These are phyloP conservation scores for Carex arenaria DNA, from an alignment of 202 grass and related monocot species.

Conservation along the genomic window DNA sequence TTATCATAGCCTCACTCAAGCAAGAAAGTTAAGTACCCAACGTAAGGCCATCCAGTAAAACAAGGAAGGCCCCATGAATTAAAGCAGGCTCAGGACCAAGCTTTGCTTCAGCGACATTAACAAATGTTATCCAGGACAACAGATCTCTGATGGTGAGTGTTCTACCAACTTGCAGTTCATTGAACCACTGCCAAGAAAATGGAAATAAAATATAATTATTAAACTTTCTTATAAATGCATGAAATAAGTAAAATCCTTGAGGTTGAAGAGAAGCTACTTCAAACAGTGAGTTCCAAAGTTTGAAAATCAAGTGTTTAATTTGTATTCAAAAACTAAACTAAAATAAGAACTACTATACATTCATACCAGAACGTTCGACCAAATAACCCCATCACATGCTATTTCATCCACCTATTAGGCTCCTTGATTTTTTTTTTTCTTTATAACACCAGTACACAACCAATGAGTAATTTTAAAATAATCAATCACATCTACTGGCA, in stretches of 20 bases:
- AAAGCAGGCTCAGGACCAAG: constrained; percentile 66
- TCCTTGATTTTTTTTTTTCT: constrained; percentile 1
- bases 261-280: neutral
- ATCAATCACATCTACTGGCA: neutral
- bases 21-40: constrained; percentile 36
- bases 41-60: constrained; percentile 90
- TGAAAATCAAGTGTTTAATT: neutral
- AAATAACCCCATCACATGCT: neutral
- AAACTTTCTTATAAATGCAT: neutral
- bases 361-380: neutral
- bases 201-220: constrained; percentile 18
- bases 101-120: constrained; percentile 51
- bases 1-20: neutral
- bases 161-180: constrained; percentile 68
- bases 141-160: constrained; percentile 78
- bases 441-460: neutral
- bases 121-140: constrained; percentile 85
- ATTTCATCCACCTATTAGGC: neutral
- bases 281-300: neutral
- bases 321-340: neutral
- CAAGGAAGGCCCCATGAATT: constrained; percentile 84
- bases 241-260: neutral
- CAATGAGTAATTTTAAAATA: neutral
- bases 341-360: neutral
- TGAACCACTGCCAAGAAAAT: constrained; percentile 60